These are phyloP conservation scores for Fagus sylvatica DNA, from an alignment of 306 rosid species.

Conservation along the genomic window DNA sequence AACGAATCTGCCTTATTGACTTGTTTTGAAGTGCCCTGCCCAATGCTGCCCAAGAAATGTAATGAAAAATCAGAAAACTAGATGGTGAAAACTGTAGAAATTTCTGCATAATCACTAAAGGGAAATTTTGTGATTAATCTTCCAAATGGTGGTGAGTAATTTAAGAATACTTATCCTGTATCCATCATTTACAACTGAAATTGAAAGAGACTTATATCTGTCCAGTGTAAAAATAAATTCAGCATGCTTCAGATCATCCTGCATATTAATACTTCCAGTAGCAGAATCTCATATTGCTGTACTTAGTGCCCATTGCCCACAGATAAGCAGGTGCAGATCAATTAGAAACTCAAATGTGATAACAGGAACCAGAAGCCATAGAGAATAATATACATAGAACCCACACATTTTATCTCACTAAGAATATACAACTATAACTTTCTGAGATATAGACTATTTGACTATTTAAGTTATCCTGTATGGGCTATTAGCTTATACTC, in stretches of 20 bases:
- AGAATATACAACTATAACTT: neutral
- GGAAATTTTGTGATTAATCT: neutral
- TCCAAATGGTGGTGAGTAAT: neutral
- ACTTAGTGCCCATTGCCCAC: neutral
- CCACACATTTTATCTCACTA: neutral
- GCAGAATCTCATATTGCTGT: neutral
- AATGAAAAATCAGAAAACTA: slow-evolving; percentile 27
- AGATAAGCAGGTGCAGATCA: neutral
- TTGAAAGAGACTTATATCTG: neutral
- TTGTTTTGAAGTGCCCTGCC: slow-evolving; percentile 52
- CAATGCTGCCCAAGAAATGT: slow-evolving; percentile 52
- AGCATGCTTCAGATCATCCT: neutral
- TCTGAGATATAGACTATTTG: neutral
- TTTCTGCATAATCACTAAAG: neutral
- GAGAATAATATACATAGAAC: neutral
- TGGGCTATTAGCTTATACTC: neutral
- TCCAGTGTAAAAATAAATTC: neutral
- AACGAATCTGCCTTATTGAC: slow-evolving; percentile 33
- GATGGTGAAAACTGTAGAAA: neutral
- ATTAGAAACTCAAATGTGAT: neutral
- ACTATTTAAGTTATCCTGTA: neutral
- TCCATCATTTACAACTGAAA: neutral
- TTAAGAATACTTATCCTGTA: neutral
- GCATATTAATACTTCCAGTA: neutral
- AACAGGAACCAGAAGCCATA: neutral